phyloP scores from a whole-genome alignment of 129 eudicot genomes.

The Calendula officinalis region DNA sequence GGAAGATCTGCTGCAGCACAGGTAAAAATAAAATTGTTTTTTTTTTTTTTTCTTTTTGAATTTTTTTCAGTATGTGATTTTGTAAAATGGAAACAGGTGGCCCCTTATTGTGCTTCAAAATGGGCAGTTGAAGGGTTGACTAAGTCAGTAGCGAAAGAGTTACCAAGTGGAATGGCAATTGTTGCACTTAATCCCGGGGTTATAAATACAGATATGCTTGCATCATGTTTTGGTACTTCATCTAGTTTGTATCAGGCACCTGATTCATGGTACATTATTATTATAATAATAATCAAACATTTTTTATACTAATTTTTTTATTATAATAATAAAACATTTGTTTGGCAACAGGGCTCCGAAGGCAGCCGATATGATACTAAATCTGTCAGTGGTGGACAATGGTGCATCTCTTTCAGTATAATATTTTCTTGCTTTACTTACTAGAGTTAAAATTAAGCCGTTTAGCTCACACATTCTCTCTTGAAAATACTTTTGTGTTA shows the following conservation, averaged over 20 bases:
- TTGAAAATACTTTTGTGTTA: neutral
- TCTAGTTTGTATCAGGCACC: slow-evolving; percentile 75
- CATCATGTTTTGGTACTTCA: slow-evolving; percentile 85
- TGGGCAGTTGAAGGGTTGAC: slow-evolving; percentile 96
- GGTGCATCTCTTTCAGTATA: slow-evolving; percentile 93
- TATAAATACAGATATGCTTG: slow-evolving; percentile 90
- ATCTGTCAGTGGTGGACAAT: slow-evolving; percentile 78
- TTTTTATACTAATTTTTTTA: neutral
- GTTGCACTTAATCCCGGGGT: slow-evolving; percentile 96
- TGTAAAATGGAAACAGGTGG: slow-evolving; percentile 52
- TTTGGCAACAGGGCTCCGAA: slow-evolving; percentile 77
- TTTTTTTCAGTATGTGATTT: neutral
- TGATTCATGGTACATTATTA: slow-evolving; percentile 65
- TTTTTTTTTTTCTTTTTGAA: no score
- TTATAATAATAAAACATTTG: neutral
- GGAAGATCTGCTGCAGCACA: slow-evolving; percentile 97
- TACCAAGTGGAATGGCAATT: slow-evolving; percentile 78
- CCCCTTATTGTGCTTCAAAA: slow-evolving; percentile 98
- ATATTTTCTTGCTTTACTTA: neutral
- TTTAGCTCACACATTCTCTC: neutral
- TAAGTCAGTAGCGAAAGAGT: slow-evolving; percentile 88
- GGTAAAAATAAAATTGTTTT: slow-evolving; percentile 45
- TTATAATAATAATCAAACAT: no score
- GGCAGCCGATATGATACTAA: slow-evolving; percentile 92
- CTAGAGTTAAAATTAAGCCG: neutral